These are phyloP conservation scores for Phytophthora fragariae DNA, from an alignment of 352 stramenopile genomes.

Conservation along the genomic window DNA sequence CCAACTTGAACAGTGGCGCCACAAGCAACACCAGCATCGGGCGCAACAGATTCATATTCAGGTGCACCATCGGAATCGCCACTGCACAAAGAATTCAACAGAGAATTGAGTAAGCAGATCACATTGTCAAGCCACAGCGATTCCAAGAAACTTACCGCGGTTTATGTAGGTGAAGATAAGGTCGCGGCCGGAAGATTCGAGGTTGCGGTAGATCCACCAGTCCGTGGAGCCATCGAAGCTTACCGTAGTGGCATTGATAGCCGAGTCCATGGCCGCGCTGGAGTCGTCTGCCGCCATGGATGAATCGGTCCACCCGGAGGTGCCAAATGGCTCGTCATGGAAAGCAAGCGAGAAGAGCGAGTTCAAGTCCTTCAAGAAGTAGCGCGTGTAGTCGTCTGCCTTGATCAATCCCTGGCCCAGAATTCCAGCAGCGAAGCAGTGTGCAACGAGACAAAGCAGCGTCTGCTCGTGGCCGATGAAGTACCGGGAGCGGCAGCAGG, in stretches of 20 bases:
- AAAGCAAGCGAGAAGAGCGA: conserved; percentile 53
- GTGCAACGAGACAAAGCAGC: conserved; percentile 68
- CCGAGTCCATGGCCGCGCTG: not conserved
- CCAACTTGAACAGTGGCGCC: conserved; percentile 76
- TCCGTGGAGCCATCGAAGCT: conserved; percentile 38
- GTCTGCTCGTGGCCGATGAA: conserved; percentile 70
- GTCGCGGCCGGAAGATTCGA: conserved; percentile 53
- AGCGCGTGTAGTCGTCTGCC: conserved; percentile 49
- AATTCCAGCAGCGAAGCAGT: conserved; percentile 70
- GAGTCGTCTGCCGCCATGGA: not conserved
- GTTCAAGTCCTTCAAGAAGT: conserved; percentile 63
- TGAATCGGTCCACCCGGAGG: not conserved
- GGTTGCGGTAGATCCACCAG: conserved; percentile 74
- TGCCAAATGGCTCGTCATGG: conserved; percentile 8
- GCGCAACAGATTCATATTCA: conserved; percentile 77
- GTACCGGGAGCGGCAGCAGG: conserved; percentile 53
- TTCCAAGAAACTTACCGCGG: conserved; percentile 32
- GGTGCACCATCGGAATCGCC: conserved; percentile 66
- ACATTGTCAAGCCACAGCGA: not conserved
- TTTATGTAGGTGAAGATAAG: conserved; percentile 64
- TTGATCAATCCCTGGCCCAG: conserved; percentile 58
- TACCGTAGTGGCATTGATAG: conserved; percentile 28
- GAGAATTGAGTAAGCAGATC: not conserved
- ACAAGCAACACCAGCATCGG: conserved; percentile 70
- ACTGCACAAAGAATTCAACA: conserved; percentile 34